Conservation (phyloP, 2,329 filamentous ascomycete genomes). For the Penicillium verrucosum region DNA sequence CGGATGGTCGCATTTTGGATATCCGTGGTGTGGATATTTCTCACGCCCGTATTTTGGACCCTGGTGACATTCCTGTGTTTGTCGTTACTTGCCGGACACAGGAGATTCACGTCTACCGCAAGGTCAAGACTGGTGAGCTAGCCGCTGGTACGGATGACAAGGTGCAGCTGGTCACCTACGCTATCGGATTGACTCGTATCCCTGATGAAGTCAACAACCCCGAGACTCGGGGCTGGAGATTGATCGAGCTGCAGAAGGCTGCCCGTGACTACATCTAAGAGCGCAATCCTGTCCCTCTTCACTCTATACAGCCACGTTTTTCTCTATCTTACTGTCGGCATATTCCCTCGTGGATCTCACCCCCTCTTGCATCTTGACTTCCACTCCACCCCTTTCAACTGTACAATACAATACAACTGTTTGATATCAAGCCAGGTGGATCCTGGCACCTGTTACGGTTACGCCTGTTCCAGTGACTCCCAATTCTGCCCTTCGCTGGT, state of each 20-base stretch:
- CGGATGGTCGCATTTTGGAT: constrained; percentile 90
- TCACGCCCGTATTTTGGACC: constrained; percentile 47
- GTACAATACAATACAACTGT: constrained; percentile 42
- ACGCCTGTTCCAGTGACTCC: constrained; percentile 29
- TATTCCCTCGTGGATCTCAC: constrained; percentile 17
- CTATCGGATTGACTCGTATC: constrained; percentile 89
- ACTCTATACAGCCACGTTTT: not conserved
- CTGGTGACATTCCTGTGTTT: constrained; percentile 71
- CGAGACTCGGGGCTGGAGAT: constrained; percentile 91
- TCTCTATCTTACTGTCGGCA: constrained; percentile 14
- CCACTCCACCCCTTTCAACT: constrained; percentile 32
- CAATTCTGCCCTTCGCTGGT: constrained; percentile 15
- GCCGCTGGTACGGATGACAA: constrained; percentile 98
- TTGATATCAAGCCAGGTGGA: constrained; percentile 38
- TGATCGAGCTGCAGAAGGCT: constrained; percentile 99
- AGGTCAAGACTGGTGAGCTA: constrained; percentile 82
- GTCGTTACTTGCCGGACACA: constrained; percentile 96
- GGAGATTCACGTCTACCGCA: constrained; percentile 95
- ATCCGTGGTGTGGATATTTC: constrained; percentile 84
- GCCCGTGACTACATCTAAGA: constrained; percentile 79
- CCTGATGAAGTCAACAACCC: constrained; percentile 96
- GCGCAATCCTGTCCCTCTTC: not conserved
- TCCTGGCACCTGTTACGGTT: constrained; percentile 30
- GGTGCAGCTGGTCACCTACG: constrained; percentile 96
- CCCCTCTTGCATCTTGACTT: constrained; percentile 26